These are phyloP conservation scores for Dendrobium nobile DNA, from an alignment of 106 monocot species.

Conservation along the genomic window DNA sequence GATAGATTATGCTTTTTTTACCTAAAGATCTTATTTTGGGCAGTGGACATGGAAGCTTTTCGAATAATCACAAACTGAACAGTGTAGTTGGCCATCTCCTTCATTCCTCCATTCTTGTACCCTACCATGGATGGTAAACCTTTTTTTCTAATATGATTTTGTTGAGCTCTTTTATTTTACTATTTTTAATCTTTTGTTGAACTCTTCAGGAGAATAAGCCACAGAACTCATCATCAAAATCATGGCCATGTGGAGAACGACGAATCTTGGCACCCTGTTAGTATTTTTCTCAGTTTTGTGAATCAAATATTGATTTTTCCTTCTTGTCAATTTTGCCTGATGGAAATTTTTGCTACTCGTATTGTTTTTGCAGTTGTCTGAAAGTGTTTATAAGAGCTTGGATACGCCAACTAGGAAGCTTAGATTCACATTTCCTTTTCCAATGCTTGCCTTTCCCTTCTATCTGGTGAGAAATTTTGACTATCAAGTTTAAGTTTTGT, in stretches of 20 bases:
- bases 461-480: constrained; percentile 46
- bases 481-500: too few species aligned
- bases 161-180: constrained; percentile 6
- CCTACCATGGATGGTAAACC: constrained; percentile 89
- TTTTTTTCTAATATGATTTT: background rate
- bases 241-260: constrained; percentile 98
- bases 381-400: constrained; percentile 50
- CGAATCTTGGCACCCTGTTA: constrained; percentile 94
- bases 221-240: constrained; percentile 93
- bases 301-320: background rate
- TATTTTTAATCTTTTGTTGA: background rate
- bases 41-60: constrained; percentile 97
- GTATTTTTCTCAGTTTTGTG: constrained; percentile 10
- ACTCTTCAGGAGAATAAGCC: constrained; percentile 81
- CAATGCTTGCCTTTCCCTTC: constrained; percentile 66
- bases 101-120: constrained; percentile 87
- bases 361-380: constrained; percentile 34
- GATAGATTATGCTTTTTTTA: background rate
- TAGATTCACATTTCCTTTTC: constrained; percentile 60
- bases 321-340: background rate
- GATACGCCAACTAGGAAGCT: constrained; percentile 34
- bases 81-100: constrained; percentile 82
- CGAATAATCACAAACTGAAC: constrained; percentile 58
- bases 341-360: background rate
- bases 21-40: constrained; percentile 4